Percentiles rank a stretch among this genome's conserved stretches.
phyloP scores from a whole-genome alignment of 768 basidiomycete species.

The Lactarius indigo region DNA sequence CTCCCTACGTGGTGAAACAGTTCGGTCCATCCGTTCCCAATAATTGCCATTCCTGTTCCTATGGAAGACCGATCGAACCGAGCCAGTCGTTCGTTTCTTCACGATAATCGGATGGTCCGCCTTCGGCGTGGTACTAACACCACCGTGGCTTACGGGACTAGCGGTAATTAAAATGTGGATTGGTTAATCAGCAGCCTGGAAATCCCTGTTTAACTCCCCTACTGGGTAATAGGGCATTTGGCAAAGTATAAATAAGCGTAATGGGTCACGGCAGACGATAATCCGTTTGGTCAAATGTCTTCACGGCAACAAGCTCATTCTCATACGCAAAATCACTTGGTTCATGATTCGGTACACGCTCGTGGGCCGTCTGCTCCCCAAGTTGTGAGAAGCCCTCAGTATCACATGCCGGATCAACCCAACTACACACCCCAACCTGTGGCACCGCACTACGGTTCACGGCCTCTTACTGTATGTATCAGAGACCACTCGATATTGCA shows the following conservation, averaged over 20 bases:
- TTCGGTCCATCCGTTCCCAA: neutral
- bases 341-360: neutral
- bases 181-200: neutral
- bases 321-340: neutral
- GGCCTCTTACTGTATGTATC: neutral
- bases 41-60: neutral
- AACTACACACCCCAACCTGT: neutral
- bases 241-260: neutral
- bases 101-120: too few relatives aligned
- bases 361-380: neutral
- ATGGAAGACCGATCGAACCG: neutral
- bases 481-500: neutral
- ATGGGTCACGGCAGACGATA: neutral
- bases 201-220: neutral
- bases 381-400: neutral
- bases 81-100: neutral
- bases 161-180: neutral
- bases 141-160: neutral
- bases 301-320: neutral
- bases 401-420: neutral
- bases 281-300: neutral
- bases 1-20: neutral
- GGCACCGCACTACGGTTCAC: neutral
- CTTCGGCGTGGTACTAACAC: too few relatives aligned
- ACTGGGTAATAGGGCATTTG: neutral